Conservation (phyloP, 83 land plant genomes). For the Picea abies region DNA sequence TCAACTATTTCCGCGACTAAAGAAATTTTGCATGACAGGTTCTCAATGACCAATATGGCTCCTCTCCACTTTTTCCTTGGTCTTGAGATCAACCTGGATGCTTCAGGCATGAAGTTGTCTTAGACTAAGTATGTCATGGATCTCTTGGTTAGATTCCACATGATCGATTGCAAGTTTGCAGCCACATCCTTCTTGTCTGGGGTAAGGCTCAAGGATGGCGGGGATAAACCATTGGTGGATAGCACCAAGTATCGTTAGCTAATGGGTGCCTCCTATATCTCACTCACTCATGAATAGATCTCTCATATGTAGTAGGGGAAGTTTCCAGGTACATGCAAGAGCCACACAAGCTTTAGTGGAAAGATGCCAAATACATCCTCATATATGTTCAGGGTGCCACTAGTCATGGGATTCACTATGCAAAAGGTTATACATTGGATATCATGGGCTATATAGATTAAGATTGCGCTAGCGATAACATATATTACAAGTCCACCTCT, state of each 20-base stretch:
- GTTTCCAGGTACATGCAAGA: conserved; percentile 22
- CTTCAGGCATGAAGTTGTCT: too few species aligned
- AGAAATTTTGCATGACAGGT: background rate
- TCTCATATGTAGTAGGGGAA: conserved; percentile 12
- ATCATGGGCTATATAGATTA: too few species aligned
- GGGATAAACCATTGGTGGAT: background rate
- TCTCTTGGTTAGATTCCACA: too few species aligned
- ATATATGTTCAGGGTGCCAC: conserved; percentile 18
- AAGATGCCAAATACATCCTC: conserved; percentile 22
- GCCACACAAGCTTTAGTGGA: conserved; percentile 8
- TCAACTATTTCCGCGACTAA: background rate
- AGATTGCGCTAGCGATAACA: too few species aligned
- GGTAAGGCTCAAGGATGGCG: background rate
- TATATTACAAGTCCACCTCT: too few species aligned
- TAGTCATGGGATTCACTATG: too few species aligned
- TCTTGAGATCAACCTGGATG: background rate
- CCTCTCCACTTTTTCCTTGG: background rate
- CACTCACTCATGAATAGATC: conserved; percentile 19
- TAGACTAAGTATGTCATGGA: too few species aligned
- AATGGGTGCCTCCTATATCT: conserved; percentile 27
- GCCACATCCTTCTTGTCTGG: too few species aligned
- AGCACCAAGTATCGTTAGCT: background rate
- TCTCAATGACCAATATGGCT: background rate
- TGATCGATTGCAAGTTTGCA: too few species aligned
- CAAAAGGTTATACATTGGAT: too few species aligned